Base-by-base conservation (phyloP, 768 basidiomycete species). In the Lentinula raphanica region DNA sequence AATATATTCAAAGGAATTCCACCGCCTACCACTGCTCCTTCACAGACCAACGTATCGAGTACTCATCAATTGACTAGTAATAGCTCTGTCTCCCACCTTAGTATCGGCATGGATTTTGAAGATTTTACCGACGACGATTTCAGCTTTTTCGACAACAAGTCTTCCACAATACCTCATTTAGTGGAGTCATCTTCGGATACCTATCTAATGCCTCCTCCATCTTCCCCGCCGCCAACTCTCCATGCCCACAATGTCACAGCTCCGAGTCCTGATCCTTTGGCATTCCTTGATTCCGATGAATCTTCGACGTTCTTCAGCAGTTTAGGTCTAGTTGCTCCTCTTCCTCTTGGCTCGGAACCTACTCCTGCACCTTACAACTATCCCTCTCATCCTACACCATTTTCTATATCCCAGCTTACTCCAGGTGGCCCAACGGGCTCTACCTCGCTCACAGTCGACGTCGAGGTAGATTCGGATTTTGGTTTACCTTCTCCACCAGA, bases 111-210 rank as follows among this genome's bases (percentile, higher is more conserved):
- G 69, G 82, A 81, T 42, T 82, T 82, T 54, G 84, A 86, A 32
- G 79, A 76, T 1, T 86, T 93, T 64, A 92, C 92, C 0, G 92
- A 94, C 53, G 92, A 92, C 56, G 92, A 94, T 69, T 94, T 94
- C 69, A 87, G 82, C 67, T 94, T 91, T 70, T 94, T 93, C 66
- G 90, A 94, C 66, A 77, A 36, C 76, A 25, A 85, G 84, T 0
- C 74, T 79, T 1, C 49, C 19, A 36, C 5, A 19, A 6, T 23
- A 32, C 2, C 32, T n/a, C 13, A 51, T 23, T 5, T 59, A 42
- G 19, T 25, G 2, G 54, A 32, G 15, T 11, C 39, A 23, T 27
- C 27, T 4, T 40, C 39, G 5, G 38, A 29, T 27, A 15, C 39
- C 28, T 40, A 63, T 28, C 58, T 64, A 44, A 54, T 66, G 7